Percentiles rank a stretch among this genome's conserved stretches.
Evolutionary conservation across 2,329 filamentous ascomycete genomes (phyloP).

Genomic region (Cercospora citrullina): DNA sequence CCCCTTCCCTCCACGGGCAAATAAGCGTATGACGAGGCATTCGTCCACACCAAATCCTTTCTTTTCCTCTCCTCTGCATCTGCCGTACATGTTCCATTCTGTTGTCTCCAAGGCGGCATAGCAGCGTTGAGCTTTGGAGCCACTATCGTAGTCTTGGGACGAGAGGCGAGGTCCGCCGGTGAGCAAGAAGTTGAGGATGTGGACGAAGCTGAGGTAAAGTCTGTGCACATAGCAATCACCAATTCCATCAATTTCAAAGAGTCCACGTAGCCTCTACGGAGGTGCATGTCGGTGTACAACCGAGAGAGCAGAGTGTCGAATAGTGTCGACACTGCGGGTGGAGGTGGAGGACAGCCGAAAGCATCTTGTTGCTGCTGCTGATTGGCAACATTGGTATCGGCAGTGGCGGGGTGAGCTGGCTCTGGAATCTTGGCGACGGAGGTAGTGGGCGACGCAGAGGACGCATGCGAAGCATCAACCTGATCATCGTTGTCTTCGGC

Average conservation of each 20-base stretch:
- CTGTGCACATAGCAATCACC: slow-evolving; percentile 8
- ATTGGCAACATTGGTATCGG: neutral
- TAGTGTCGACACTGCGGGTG: neutral
- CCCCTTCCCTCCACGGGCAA: neutral
- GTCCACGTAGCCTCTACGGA: slow-evolving; percentile 9
- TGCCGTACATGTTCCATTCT: no score
- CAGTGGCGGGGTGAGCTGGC: neutral
- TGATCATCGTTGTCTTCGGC: neutral
- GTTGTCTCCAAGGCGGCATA: neutral
- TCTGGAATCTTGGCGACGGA: neutral
- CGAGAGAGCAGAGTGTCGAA: slow-evolving; percentile 10
- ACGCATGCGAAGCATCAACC: neutral
- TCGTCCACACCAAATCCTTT: neutral
- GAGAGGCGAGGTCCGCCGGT: neutral
- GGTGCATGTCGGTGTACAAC: neutral
- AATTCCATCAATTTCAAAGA: slow-evolving; percentile 2
- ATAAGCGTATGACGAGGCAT: neutral
- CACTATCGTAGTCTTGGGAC: neutral
- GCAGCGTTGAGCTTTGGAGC: neutral
- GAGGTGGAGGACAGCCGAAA: neutral
- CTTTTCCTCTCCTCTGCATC: neutral
- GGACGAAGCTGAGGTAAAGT: neutral
- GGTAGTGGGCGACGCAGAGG: neutral
- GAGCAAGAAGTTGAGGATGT: neutral
- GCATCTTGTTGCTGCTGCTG: neutral